Evolutionary conservation across 306 rosid species (phyloP).

Genomic region (Gastrolobium villosum): DNA sequence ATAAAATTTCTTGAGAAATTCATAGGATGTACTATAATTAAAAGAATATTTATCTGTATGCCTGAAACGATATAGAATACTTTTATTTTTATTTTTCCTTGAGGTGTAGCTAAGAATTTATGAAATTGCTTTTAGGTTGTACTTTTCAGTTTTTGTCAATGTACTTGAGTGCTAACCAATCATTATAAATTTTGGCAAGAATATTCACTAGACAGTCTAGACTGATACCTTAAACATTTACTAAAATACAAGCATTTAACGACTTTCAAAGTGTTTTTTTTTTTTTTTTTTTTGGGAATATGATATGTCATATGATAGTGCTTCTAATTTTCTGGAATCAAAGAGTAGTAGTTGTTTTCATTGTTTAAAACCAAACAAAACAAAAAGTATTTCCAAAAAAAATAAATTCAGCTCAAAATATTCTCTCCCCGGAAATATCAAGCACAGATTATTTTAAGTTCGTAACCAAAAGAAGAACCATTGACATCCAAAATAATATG

Average conservation of each 20-base stretch:
- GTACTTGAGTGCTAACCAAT: neutral
- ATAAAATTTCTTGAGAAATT: neutral
- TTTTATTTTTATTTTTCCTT: too few relatives aligned
- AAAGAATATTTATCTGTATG: too few relatives aligned
- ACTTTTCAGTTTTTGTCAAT: neutral
- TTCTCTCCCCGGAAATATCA: too few relatives aligned
- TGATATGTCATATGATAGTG: neutral
- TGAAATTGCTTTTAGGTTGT: neutral
- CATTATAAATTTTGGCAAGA: neutral
- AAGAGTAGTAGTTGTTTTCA: neutral
- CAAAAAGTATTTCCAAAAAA: neutral
- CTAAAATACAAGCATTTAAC: neutral
- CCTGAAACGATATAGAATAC: too few relatives aligned
- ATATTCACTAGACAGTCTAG: too few relatives aligned
- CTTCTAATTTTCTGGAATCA: neutral
- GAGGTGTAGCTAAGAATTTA: neutral
- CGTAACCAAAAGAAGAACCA: slow-evolving; percentile 1
- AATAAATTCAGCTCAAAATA: neutral
- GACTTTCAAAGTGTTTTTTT: neutral
- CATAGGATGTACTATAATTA: neutral
- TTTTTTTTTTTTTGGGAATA: neutral
- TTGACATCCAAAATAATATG: slow-evolving; percentile 6
- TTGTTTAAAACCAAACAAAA: neutral
- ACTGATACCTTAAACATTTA: neutral
- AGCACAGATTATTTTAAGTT: neutral